These are phyloP conservation scores for Rhodotorula sp. DNA, from an alignment of 1,284 basidiomycete species.

Conservation along the genomic window DNA sequence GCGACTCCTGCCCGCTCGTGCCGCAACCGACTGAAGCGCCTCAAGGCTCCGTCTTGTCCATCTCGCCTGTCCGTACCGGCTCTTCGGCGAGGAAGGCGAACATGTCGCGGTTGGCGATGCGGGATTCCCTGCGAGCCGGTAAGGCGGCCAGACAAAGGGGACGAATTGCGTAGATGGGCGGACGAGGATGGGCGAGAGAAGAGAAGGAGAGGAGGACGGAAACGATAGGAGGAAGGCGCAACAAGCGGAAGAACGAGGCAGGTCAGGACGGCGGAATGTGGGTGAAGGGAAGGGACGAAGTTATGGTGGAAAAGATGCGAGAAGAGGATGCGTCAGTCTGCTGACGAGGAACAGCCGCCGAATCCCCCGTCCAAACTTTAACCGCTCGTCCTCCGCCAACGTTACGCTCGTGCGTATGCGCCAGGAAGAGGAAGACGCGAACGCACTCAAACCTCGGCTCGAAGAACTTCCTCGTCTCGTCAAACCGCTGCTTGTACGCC, in stretches of 20 bases:
- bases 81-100: slow-evolving; percentile 34
- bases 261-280: too few relatives aligned
- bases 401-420: too few relatives aligned
- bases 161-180: background rate
- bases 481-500: slow-evolving; percentile 77
- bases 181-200: too few relatives aligned
- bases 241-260: too few relatives aligned
- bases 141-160: too few relatives aligned
- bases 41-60: background rate
- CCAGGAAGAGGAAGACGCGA: background rate
- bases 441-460: slow-evolving; percentile 69
- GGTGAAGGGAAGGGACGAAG: too few relatives aligned
- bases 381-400: too few relatives aligned
- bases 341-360: too few relatives aligned
- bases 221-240: background rate
- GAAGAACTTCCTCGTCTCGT: slow-evolving; percentile 79
- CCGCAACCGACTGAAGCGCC: background rate
- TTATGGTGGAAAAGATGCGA: background rate
- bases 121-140: slow-evolving; percentile 17
- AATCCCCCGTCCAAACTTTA: too few relatives aligned
- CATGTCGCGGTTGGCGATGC: slow-evolving; percentile 32
- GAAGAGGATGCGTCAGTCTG: background rate
- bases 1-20: background rate
- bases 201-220: background rate
- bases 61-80: slow-evolving; percentile 7